Evolutionary conservation across 2,329 filamentous ascomycete genomes (phyloP), one percentile per base, ranked within the genome.

Genomic region (Periconia macrospinosa): DNA sequence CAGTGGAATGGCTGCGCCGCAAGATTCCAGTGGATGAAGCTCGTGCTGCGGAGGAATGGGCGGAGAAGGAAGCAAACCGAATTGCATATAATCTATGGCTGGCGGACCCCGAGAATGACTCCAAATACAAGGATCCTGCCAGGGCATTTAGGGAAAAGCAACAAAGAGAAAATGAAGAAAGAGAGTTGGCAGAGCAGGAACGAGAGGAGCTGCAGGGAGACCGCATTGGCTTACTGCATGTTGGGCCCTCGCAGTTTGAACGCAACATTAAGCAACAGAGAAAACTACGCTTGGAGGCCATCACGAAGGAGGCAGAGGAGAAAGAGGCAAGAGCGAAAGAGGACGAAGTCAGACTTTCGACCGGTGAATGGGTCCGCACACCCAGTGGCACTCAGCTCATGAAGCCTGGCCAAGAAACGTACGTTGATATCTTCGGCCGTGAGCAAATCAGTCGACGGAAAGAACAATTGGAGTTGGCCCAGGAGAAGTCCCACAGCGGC

Each of bases 11-110:
- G 66, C 59, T 76, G 45, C 69, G 74, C 14, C 56, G 70, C 6
- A 52, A 53, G 13, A 71, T 66, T 47, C 74, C 74, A n/a, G 62
- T 75, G 30, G 74, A 76, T 55, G 74, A 76, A 49, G 72, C 73
- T 45, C 65, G 67, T 1, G 72, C 73, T 14, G 74, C 74, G 10
- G 67, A 72, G 47, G 68, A 70, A 50, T 76, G 72, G 71, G 71
- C 72, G 7, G 69, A 73, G 57, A 66, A 60, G 41, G 73, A 75
- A 52, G 72, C 71, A 2, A 71, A 73, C 52, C 64, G 69, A 43
- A 70, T 75, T n/a, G 61, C 72, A 20, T 69, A 70, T 41, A 70
- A 74, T 55, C 56, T 75, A 5, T 70, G 70, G 69, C 59, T 72
- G 11, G 66, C 66, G n/a, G 68, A 73, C 53, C 70, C 70, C 0